Base-by-base conservation (phyloP, 2,329 filamentous ascomycete species). In the Trichoderma semiorbis region DNA sequence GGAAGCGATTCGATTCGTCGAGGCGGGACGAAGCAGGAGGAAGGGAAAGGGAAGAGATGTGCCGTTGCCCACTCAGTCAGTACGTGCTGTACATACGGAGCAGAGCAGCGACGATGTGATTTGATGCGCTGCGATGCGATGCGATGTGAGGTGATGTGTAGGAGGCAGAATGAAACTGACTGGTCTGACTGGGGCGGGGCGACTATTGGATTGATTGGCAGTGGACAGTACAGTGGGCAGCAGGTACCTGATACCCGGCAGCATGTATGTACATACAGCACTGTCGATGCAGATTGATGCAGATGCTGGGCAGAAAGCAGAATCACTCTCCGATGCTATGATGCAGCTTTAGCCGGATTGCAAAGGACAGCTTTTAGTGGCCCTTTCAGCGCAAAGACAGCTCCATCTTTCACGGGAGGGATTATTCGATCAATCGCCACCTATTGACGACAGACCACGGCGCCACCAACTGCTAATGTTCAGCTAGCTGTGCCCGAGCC, bases 1-100 rank as follows among this genome's bases (percentile, higher is more conserved):
- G 69, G 47, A 21, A 53, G 47, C 47, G 21, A 43, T 47, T 53
- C 69, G 61, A 71, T 71, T 71, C 69, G 60, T 60, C 69, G 21
- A 60, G 69, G n/a, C 28, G 43, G 69, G 18, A 24, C 63, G 43
- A 55, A 55, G 68, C 32, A 62, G 68, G 21, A 61, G 18, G 47
- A 21, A 53, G 63, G 58, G 18, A 36, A 18, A 34, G 6, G 36
- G 63, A 50, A 24, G 18, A 43, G 30, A 55, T n/a, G 68, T 53
- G 47, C 21, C 47, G 47, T 24, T 21, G 21, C 21, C 47, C 11
- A 12, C 47, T 24, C n/a, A 53, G 47, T 12, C 5, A 53, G 47
- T 12, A 6, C n/a, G 11, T 53, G 47, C 47, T 53, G 47, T 14
- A 12, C 47, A 24, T 53, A 53, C 21, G 47, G 47, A 53, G 47